A percentile compares a stretch with the other conserved stretches of the same genome.
These are phyloP conservation scores for Epichloe amarillans DNA, from an alignment of 2,329 filamentous ascomycete species.

Conservation along the genomic window DNA sequence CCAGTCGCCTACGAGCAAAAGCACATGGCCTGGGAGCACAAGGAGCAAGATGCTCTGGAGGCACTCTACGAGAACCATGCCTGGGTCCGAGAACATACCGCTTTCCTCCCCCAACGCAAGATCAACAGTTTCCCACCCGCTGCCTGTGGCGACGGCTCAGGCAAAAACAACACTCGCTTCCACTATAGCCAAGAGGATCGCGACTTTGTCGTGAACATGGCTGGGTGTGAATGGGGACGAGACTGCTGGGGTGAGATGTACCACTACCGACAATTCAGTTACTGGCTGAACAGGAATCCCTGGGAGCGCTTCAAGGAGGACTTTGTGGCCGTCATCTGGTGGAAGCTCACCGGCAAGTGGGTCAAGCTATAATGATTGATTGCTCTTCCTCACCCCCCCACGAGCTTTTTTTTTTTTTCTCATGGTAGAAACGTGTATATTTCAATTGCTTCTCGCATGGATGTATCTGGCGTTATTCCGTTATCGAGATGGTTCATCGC, in stretches of 20 bases:
- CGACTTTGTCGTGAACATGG: slow-evolving; percentile 97
- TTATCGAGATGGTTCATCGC: not conserved
- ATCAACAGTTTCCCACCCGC: slow-evolving; percentile 91
- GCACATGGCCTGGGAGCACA: slow-evolving; percentile 98
- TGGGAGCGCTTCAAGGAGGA: slow-evolving; percentile 71
- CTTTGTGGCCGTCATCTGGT: slow-evolving; percentile 45
- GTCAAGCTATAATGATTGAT: slow-evolving; percentile 34
- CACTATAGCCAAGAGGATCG: slow-evolving; percentile 79
- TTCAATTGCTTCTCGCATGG: not conserved
- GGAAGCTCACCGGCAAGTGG: slow-evolving; percentile 47
- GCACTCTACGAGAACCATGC: slow-evolving; percentile 84
- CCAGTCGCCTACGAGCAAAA: slow-evolving; percentile 95
- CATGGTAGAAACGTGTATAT: not conserved
- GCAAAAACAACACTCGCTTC: slow-evolving; percentile 56
- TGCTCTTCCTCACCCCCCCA: not conserved
- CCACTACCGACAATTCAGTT: slow-evolving; percentile 81
- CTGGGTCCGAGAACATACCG: slow-evolving; percentile 81
- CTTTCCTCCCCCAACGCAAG: slow-evolving; percentile 74
- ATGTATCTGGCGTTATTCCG: not conserved
- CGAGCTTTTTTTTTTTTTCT: not conserved
- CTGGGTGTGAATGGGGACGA: slow-evolving; percentile 89
- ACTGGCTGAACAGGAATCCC: slow-evolving; percentile 68
- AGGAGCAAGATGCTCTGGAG: slow-evolving; percentile 91
- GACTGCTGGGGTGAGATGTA: slow-evolving; percentile 99
- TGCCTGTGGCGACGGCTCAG: slow-evolving; percentile 61